Evolutionary conservation across 192 early-diverging fungal genomes (phyloP), one percentile per base, ranked within the genome.

Genomic region (Backusella westeae): DNA sequence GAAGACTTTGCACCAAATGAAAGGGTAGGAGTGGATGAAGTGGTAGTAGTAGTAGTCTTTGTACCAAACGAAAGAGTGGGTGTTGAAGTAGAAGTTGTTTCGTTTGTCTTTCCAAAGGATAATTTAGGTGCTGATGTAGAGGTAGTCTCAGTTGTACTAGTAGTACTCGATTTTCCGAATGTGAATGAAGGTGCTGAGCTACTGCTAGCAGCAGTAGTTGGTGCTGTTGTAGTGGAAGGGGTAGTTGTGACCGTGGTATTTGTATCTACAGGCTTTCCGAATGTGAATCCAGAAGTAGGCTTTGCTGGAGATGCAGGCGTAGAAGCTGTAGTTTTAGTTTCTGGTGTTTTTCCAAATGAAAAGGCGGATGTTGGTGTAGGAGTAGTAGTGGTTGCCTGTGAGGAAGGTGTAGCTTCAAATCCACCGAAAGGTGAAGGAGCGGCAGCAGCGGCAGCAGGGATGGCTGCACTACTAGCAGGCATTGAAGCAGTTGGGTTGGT

Each of bases 81-180:
- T 36, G 67, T 34, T 69, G 75, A 68, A 38, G 26, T 65, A 36
- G 74, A 75, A 46, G 41, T 67, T 14, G n/a, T 41, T 35, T 69
- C 68, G n/a, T 63, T 63, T 63, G 56, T 63, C 56, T 63, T 63
- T 63, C 56, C 68, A 36, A 77, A 77, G 14, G 69, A 67, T 38
- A 77, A 66, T 5, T 32, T 32, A 7, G 69, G 36, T 77, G 75
- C 34, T 26, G n/a, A 67, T 8, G 56, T 23, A n/a, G 56, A 12
- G 4, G 19, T 63, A 1, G 56, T 63, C n/a, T 6, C 46, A 39
- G 44, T 29, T 21, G 49, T 19, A 23, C 29, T 42, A 1, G 65
- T 53, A 52, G 44, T 35, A 34, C 9, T 9, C 2, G 68, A 36
- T n/a, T 44, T 44, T 44, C 59, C 68, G 1, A 69, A 49, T 39